Percentiles rank a stretch among this genome's conserved stretches.
These are phyloP conservation scores for Curvularia lunata DNA, from an alignment of 2,329 filamentous ascomycete species.

Conservation along the genomic window DNA sequence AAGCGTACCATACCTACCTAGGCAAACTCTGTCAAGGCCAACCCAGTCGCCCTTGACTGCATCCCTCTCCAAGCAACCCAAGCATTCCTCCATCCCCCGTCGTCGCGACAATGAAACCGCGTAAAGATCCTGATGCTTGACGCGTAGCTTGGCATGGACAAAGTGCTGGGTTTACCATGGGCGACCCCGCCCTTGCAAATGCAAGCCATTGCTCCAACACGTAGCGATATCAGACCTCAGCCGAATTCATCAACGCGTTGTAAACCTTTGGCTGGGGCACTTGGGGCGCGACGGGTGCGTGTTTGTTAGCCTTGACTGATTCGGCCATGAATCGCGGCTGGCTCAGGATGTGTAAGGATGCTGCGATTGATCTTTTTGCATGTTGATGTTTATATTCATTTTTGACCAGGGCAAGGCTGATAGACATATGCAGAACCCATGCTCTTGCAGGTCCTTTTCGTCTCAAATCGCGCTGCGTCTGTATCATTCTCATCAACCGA, in stretches of 20 bases:
- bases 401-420: conserved; percentile 7
- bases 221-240: conserved; percentile 8
- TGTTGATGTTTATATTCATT: not conserved
- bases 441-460: not conserved
- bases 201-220: conserved; percentile 13
- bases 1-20: conserved; percentile 32
- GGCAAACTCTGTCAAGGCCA: conserved; percentile 23
- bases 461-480: not conserved
- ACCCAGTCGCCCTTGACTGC: conserved; percentile 22
- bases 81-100: not conserved
- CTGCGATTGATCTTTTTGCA: not conserved
- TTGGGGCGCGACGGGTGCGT: not conserved
- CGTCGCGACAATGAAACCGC: conserved; percentile 5
- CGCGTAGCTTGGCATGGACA: conserved; percentile 11
- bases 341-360: not conserved
- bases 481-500: not conserved
- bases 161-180: conserved; percentile 12
- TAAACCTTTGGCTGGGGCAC: not conserved
- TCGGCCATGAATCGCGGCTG: not conserved
- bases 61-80: conserved; percentile 10
- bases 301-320: not conserved
- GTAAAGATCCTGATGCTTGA: conserved; percentile 7
- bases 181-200: conserved; percentile 18
- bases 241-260: conserved; percentile 1
- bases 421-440: conserved; percentile 4